Evolutionary conservation across 352 stramenopile genomes (phyloP).

Genomic region (Globisporangium radiosum): DNA sequence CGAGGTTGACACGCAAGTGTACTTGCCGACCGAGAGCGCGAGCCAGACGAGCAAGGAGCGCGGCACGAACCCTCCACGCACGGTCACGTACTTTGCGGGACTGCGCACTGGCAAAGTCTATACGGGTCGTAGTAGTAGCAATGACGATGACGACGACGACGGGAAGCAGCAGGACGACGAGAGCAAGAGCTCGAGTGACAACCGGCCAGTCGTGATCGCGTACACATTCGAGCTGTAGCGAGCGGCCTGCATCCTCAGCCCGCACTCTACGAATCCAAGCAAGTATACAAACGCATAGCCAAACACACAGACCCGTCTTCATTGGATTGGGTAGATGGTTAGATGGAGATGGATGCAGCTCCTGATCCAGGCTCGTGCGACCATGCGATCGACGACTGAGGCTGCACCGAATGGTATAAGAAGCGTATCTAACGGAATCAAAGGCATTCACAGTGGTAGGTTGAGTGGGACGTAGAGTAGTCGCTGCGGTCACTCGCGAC

Average conservation of each 20-base stretch:
- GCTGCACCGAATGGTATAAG: too few relatives aligned
- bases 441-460: too few relatives aligned
- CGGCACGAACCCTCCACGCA: constrained; percentile 80
- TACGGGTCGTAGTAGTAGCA: background rate
- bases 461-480: too few relatives aligned
- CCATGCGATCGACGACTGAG: too few relatives aligned
- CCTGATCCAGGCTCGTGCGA: too few relatives aligned
- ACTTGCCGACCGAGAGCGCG: constrained; percentile 40
- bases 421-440: too few relatives aligned
- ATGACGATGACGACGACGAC: constrained; percentile 10
- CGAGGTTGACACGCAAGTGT: constrained; percentile 87
- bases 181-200: constrained; percentile 20
- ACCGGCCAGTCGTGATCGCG: constrained; percentile 48
- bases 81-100: constrained; percentile 77
- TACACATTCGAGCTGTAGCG: constrained; percentile 64
- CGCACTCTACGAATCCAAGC: background rate
- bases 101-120: constrained; percentile 32
- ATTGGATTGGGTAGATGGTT: too few relatives aligned
- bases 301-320: too few relatives aligned
- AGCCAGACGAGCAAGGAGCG: constrained; percentile 80
- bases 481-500: too few relatives aligned
- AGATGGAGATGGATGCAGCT: too few relatives aligned
- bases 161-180: constrained; percentile 25
- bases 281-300: background rate
- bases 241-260: too few relatives aligned